phyloP scores from a whole-genome alignment of 768 basidiomycete species.

The Suillus hirtellus region DNA sequence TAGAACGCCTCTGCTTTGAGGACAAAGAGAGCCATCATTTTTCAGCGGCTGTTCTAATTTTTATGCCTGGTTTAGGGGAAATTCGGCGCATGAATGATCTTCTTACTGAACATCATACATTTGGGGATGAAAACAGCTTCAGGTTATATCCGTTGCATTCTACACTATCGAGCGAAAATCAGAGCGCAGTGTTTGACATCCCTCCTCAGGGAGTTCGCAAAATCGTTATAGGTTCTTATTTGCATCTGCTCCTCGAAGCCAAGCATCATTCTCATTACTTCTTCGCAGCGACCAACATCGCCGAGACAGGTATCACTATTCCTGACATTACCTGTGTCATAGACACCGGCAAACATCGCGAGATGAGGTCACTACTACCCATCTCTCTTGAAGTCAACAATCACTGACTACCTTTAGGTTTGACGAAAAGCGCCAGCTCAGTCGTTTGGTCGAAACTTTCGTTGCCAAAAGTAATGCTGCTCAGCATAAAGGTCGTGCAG shows the following conservation, averaged over 20 bases:
- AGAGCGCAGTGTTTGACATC: slow-evolving; percentile 86
- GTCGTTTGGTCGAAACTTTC: slow-evolving; percentile 87
- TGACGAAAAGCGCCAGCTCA: slow-evolving; percentile 96
- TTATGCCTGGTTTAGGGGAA: slow-evolving; percentile 93
- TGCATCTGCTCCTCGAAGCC: slow-evolving; percentile 15
- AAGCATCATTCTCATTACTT: slow-evolving; percentile 2
- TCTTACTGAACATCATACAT: slow-evolving; percentile 69
- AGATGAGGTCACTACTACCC: slow-evolving; percentile 67
- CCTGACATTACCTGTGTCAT: slow-evolving; percentile 97
- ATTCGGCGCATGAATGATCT: slow-evolving; percentile 87
- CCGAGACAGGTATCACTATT: slow-evolving; percentile 97
- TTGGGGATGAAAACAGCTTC: slow-evolving; percentile 66
- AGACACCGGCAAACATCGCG: slow-evolving; percentile 90
- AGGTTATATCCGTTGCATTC: slow-evolving; percentile 88
- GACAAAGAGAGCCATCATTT: slow-evolving; percentile 50
- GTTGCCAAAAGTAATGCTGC: slow-evolving; percentile 90
- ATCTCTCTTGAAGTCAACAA: slow-evolving; percentile 4
- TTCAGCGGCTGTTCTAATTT: slow-evolving; percentile 84
- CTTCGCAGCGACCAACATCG: slow-evolving; percentile 78
- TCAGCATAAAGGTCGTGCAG: slow-evolving; percentile 87
- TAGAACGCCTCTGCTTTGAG: slow-evolving; percentile 83
- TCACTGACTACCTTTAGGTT: slow-evolving; percentile 50
- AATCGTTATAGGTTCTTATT: slow-evolving; percentile 84
- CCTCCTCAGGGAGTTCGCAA: slow-evolving; percentile 82
- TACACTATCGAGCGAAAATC: slow-evolving; percentile 87